These are phyloP conservation scores for Haplosporangium sp. DNA, from an alignment of 371 early-diverging fungal species.

Conservation along the genomic window DNA sequence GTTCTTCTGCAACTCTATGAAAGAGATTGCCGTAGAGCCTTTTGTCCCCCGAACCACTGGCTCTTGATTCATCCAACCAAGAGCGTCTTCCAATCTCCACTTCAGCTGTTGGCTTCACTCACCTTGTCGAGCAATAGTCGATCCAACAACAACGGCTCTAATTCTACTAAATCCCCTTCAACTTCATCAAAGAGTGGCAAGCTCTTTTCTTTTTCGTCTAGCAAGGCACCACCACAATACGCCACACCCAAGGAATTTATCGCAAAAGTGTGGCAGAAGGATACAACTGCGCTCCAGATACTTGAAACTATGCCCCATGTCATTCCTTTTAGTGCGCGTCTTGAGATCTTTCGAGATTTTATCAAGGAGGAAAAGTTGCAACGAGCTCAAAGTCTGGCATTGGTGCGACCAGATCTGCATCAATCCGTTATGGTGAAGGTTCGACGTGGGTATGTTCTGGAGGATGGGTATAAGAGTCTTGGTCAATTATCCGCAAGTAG, in stretches of 20 bases:
- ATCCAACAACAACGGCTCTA: constrained; percentile 8
- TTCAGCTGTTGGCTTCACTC: constrained; percentile 40
- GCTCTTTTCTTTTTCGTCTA: constrained; percentile 32
- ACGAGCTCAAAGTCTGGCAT: constrained; percentile 22
- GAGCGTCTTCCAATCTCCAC: constrained; percentile 41
- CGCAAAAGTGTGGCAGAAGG: constrained; percentile 56
- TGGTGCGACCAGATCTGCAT: constrained; percentile 36
- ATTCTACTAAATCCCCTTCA: background rate
- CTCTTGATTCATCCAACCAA: constrained; percentile 63
- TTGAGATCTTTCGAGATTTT: constrained; percentile 84
- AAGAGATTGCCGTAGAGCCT: constrained; percentile 78
- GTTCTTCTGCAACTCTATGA: constrained; percentile 82
- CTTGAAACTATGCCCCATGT: constrained; percentile 88
- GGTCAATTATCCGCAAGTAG: constrained; percentile 62
- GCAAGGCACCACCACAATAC: constrained; percentile 49
- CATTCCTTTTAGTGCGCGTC: constrained; percentile 84
- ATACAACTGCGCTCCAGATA: constrained; percentile 70
- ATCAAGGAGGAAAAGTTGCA: constrained; percentile 67
- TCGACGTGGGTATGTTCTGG: constrained; percentile 78
- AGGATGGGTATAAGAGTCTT: constrained; percentile 82
- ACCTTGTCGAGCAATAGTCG: constrained; percentile 51
- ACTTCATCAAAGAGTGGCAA: constrained; percentile 19
- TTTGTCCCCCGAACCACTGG: constrained; percentile 82
- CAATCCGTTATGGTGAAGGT: constrained; percentile 65
- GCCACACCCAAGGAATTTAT: constrained; percentile 55